Base-by-base conservation (phyloP, 768 basidiomycete species). In the Suillus paluster region DNA sequence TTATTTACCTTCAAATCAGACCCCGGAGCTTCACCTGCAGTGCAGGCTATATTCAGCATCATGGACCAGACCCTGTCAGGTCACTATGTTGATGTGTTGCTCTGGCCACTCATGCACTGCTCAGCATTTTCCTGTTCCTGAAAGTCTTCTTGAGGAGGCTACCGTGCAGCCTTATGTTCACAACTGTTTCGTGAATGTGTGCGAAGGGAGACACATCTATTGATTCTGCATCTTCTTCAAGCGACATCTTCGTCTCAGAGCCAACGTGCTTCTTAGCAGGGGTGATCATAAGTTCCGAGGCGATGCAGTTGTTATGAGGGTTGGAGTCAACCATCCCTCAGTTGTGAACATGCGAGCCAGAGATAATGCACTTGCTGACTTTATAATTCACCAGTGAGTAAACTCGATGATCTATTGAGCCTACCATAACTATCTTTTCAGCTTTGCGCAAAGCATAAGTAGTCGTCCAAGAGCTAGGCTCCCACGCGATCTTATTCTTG, bases 151-250 rank as follows among this genome's bases (percentile, higher is more conserved):
- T 1, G 42, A 64, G 55, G 41, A 64, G 15, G 50, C 60, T 2
- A 6, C 10, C 1, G 4, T 58, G 9, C 63, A 64, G 15, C 60
- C 58, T 14, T 63, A 65, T 12, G 17, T 65, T 10, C 63, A 66
- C 23, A 56, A 66, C 34, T 64, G 64, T 21, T 21, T 60, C 0
- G 56, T 66, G 3, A 44, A 11, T 3, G 5, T 66, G 1, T 4
- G 6, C 9, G 49, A 66, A 10, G 64, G 59, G 4, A 33, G 23
- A 23, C 46, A 60, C 5, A 14, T n/a, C 9, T 9, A 66, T 48
- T 9, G 3, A 5, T 66, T 64, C 19, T 7, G 23, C 36, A 21
- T 66, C 0, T 66, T 64, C 46, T 66, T 66, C 59, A 66, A 66
- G 9, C 14, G 11, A 1, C 63, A 66, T 33, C 42, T 36, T 25